Percentiles rank a stretch among this genome's conserved stretches.
phyloP scores from a whole-genome alignment of 2,329 filamentous ascomycete species.

The Fusarium guadeloupense region DNA sequence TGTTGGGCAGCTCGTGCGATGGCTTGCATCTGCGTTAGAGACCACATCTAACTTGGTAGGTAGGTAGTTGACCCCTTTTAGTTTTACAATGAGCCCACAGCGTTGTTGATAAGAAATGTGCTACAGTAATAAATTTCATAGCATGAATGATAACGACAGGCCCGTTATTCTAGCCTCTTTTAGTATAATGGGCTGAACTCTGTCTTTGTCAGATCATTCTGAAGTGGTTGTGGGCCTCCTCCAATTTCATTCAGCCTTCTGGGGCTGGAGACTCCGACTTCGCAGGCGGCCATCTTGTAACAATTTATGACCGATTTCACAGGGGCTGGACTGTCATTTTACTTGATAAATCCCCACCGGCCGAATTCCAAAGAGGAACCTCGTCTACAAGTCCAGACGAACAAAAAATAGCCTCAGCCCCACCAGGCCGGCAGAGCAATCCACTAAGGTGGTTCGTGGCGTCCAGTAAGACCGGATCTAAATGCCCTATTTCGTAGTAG shows the following conservation, averaged over 20 bases:
- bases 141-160: not conserved
- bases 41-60: not conserved
- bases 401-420: not conserved
- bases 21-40: not conserved
- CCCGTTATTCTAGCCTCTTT: not conserved
- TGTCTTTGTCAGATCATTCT: not conserved
- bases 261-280: not conserved
- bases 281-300: not conserved
- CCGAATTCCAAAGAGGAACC: constrained; percentile 9
- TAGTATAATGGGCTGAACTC: too few relatives aligned
- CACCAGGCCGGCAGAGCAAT: not conserved
- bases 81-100: not conserved
- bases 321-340: not conserved
- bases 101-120: too few relatives aligned
- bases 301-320: not conserved
- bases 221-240: not conserved
- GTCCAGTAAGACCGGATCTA: not conserved
- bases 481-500: constrained; percentile 7
- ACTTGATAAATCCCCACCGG: not conserved
- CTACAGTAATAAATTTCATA: too few relatives aligned
- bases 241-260: not conserved
- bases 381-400: constrained; percentile 1
- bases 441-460: constrained; percentile 1
- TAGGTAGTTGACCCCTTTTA: not conserved
- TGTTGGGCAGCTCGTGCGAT: not conserved